Conservation (phyloP, 2,329 filamentous ascomycete genomes). For the Cladosporium halotolerans region DNA sequence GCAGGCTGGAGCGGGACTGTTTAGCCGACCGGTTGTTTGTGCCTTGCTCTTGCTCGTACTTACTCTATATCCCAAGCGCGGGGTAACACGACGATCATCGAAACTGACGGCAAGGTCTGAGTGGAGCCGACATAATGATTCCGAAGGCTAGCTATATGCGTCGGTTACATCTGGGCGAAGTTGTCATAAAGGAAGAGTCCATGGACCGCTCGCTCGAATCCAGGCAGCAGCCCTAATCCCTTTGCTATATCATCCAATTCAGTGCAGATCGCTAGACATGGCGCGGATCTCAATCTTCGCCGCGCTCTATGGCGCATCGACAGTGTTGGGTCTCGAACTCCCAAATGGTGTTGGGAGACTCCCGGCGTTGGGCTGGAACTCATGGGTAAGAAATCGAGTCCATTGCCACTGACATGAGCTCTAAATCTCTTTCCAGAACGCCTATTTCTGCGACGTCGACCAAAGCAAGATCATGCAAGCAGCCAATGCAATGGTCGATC, state of each 20-base stretch:
- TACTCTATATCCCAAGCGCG: background rate
- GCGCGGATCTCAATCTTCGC: background rate
- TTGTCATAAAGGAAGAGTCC: no score
- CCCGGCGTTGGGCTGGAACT: slow-evolving; percentile 35
- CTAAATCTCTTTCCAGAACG: slow-evolving; percentile 40
- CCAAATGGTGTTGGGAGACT: slow-evolving; percentile 21
- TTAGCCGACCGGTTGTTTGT: background rate
- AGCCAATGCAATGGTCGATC: slow-evolving; percentile 43
- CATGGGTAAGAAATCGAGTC: background rate
- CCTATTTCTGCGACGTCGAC: slow-evolving; percentile 46
- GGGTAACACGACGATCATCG: background rate
- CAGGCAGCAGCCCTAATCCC: no score
- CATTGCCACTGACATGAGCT: slow-evolving; percentile 36
- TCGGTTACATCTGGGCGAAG: no score
- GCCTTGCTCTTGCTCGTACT: background rate
- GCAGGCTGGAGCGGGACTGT: background rate
- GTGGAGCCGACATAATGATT: background rate
- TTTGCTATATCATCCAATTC: no score
- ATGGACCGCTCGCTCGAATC: no score
- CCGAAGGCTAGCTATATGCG: background rate
- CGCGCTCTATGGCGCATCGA: background rate
- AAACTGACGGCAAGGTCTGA: background rate
- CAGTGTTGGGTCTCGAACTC: background rate
- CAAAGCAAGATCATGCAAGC: slow-evolving; percentile 45
- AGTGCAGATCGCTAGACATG: background rate